Evolutionary conservation across 73 alveolate genomes (phyloP).

Genomic region (Diophrys sp.): DNA sequence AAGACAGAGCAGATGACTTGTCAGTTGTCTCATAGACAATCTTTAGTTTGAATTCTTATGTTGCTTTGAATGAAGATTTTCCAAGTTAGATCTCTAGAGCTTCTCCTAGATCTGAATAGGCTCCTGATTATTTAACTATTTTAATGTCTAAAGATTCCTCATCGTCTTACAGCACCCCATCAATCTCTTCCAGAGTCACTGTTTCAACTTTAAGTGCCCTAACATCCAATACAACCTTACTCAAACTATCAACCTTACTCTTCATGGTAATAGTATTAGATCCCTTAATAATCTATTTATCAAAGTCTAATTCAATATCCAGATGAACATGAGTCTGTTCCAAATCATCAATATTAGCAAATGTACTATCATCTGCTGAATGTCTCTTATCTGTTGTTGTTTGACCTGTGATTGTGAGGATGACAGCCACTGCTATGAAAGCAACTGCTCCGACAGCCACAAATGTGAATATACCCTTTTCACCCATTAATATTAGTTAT

Average conservation of each 20-base stretch:
- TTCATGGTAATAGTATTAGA: background rate
- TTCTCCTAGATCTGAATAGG: constrained; percentile 18
- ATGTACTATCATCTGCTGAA: constrained; percentile 35
- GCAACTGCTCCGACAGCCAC: background rate
- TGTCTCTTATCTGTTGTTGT: constrained; percentile 5
- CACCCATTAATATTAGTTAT: too few species aligned
- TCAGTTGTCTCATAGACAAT: constrained; percentile 25
- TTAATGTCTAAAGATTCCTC: background rate
- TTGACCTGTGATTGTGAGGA: background rate
- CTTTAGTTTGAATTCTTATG: background rate
- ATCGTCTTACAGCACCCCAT: background rate
- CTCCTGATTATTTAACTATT: background rate
- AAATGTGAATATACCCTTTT: background rate
- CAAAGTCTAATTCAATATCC: constrained; percentile 56
- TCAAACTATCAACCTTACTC: background rate
- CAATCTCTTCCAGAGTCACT: background rate
- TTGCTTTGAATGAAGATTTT: background rate
- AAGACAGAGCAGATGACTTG: constrained; percentile 30
- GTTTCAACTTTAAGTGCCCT: background rate
- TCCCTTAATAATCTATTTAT: constrained; percentile 9
- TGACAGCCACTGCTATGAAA: background rate
- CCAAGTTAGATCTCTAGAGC: background rate
- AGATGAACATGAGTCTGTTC: constrained; percentile 34
- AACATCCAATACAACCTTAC: constrained; percentile 6
- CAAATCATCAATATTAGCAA: constrained; percentile 56